Base-by-base conservation (phyloP, 2,329 filamentous ascomycete genomes). In the Colletotrichum camelliae region DNA sequence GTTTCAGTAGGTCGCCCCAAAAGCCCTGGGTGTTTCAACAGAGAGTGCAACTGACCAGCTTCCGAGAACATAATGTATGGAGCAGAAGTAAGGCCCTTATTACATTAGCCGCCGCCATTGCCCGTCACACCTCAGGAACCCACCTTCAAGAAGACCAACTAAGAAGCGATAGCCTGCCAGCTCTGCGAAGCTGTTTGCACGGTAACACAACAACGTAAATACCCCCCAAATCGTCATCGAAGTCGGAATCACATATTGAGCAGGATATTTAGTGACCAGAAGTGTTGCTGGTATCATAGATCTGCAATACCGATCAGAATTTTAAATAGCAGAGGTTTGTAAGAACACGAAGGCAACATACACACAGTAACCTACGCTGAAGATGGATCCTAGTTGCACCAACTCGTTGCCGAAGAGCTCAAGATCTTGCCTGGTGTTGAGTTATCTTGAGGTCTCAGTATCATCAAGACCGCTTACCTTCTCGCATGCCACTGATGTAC, bases 161-260 rank as follows among this genome's bases (percentile, higher is more conserved):
- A 48, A n/a, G 7, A 67, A 4, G 10, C 64, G 64, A 39, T 67
- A 67, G 18, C 21, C 64, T 3, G 64, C 64, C 13, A 55, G 21
- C 64, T 67, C 64, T 24, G 21, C n/a, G 37, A 67, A 67, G 7
- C 21, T 48, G 15, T 67, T 24, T n/a, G 64, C 64, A 43, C 64
- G 64, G 64, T 37, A 67, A 13, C 35, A 48, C 35, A 67, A 43
- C 21, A 67, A 31, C 10, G 64, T 67, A 39, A 67, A 67, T 24
- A 55, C 1, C 10, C 64, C 64, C 64, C 64, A 67, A 27, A 39
- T 43, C 4, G 48, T 16, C 35, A 67, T 67, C 35, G 21, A 15
- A 21, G 2, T 48, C 13, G 64, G 39, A 21, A 67, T 24, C 10
- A 67, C 39, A 24, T 27, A 67, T 24, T 57, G 52, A 27, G 52